These are phyloP conservation scores for Corylus americana DNA, from an alignment of 306 rosid genomes.

Conservation along the genomic window DNA sequence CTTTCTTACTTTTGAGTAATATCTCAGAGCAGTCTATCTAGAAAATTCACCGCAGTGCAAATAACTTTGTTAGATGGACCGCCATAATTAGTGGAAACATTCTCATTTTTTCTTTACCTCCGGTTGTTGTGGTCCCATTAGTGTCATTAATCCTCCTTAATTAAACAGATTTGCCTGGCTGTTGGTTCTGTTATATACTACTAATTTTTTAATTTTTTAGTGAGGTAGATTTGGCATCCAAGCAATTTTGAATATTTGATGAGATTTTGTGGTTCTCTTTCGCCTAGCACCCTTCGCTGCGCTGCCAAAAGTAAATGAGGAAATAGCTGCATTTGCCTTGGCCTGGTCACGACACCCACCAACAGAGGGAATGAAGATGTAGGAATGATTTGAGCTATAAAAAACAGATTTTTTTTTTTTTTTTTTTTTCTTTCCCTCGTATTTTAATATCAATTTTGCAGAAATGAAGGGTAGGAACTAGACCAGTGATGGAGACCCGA, in stretches of 20 bases:
- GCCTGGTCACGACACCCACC: background rate
- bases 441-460: background rate
- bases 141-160: too few species aligned
- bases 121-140: too few species aligned
- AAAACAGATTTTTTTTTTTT: background rate
- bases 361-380: conserved; percentile 6
- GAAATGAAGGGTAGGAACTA: background rate
- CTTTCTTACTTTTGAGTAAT: too few species aligned
- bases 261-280: background rate
- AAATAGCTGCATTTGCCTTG: background rate
- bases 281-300: background rate
- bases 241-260: background rate
- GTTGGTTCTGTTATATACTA: too few species aligned
- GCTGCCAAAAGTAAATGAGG: background rate
- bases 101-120: too few species aligned
- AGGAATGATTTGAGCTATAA: conserved; percentile 3
- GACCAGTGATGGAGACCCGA: conserved; percentile 1
- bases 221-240: too few species aligned
- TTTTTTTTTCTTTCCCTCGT: background rate
- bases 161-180: too few species aligned
- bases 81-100: too few species aligned
- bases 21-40: too few species aligned
- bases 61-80: too few species aligned
- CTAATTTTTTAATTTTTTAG: too few species aligned
- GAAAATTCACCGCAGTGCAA: too few species aligned